A percentile compares a stretch with the other conserved stretches of the same genome.
Conservation (phyloP, 2,329 filamentous ascomycete genomes). For the Pseudogymnoascus sp. region DNA sequence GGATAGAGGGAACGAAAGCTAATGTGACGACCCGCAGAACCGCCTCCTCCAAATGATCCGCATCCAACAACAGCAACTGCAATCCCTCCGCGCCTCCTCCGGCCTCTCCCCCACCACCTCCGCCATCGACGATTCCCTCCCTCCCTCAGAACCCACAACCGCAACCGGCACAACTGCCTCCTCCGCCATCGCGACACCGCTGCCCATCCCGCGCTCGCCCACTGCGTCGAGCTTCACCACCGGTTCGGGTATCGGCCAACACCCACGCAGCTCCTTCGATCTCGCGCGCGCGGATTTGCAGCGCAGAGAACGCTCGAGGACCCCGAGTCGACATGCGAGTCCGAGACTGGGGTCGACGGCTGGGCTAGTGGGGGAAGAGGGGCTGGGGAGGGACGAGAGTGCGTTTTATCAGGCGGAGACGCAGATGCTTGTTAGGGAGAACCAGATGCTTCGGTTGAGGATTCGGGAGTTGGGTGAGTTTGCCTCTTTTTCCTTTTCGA, state of each 20-base stretch:
- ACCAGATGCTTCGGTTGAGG: constrained; percentile 72
- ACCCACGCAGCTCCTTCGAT: constrained; percentile 53
- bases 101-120: constrained; percentile 34
- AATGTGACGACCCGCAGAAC: constrained; percentile 43
- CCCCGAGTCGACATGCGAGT: constrained; percentile 49
- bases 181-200: constrained; percentile 31
- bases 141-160: constrained; percentile 26
- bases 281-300: constrained; percentile 49
- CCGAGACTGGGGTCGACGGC: constrained; percentile 53
- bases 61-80: constrained; percentile 64
- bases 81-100: constrained; percentile 45
- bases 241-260: constrained; percentile 12
- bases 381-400: constrained; percentile 53
- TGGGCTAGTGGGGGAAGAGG: constrained; percentile 48
- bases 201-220: constrained; percentile 43
- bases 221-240: constrained; percentile 8
- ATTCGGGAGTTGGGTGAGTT: constrained; percentile 63
- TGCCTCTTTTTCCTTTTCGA: background rate
- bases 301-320: constrained; percentile 44
- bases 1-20: background rate
- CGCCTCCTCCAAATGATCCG: constrained; percentile 71
- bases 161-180: constrained; percentile 40
- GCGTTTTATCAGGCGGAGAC: constrained; percentile 79
- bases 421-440: constrained; percentile 69
- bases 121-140: constrained; percentile 33